A percentile compares a stretch with the other conserved stretches of the same genome.
phyloP scores from a whole-genome alignment of 306 rosid genomes.

The Trifolium repens region DNA sequence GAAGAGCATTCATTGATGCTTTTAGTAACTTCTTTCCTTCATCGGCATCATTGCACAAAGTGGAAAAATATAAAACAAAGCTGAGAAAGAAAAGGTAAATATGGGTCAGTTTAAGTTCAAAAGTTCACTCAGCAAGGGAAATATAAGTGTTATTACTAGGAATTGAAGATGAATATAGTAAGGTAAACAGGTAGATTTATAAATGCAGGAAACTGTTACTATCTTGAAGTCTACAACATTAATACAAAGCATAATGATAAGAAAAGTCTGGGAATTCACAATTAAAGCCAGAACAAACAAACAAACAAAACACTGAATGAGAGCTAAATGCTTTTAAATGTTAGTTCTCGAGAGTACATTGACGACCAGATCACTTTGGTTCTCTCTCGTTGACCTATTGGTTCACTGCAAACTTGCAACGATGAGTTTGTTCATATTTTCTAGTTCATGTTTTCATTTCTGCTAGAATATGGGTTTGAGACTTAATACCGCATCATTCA shows the following conservation, averaged over 20 bases:
- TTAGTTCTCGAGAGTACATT: not conserved
- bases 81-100: conserved; percentile 52
- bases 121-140: conserved; percentile 22
- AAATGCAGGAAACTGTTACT: conserved; percentile 1
- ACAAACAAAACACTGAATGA: not conserved
- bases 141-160: conserved; percentile 22
- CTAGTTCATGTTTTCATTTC: not conserved
- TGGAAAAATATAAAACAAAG: conserved; percentile 73
- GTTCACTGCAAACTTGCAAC: not conserved
- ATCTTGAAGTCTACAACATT: conserved; percentile 12
- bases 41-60: conserved; percentile 67
- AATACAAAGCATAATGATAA: not conserved
- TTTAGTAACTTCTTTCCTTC: conserved; percentile 69
- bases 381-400: not conserved
- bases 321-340: not conserved
- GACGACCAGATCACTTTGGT: conserved; percentile 4
- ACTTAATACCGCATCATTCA: not conserved
- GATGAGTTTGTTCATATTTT: not conserved
- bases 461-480: not conserved
- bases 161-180: conserved; percentile 17
- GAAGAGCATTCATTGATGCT: conserved; percentile 70
- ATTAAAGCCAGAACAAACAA: conserved; percentile 7
- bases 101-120: conserved; percentile 41
- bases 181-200: not conserved
- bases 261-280: conserved; percentile 6